A percentile compares a stretch with the other conserved stretches of the same genome.
Evolutionary conservation across 495 filamentous ascomycete species (phyloP).

Genomic region (Penicillium odoratum): DNA sequence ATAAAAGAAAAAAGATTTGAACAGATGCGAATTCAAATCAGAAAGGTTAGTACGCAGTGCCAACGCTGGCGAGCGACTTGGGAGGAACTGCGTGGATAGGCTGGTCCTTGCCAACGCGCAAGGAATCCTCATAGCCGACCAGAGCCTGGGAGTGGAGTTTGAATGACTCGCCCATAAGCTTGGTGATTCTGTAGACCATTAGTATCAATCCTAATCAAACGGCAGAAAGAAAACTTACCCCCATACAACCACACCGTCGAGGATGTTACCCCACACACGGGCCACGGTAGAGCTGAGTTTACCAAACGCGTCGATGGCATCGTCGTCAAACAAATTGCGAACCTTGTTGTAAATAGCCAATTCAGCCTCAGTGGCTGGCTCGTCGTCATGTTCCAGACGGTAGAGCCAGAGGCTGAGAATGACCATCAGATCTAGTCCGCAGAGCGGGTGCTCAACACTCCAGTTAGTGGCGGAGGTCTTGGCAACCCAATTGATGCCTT

Average conservation of each 20-base stretch:
- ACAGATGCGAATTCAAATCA: conserved; percentile 12
- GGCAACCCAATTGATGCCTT: conserved; percentile 97
- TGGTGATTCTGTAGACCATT: conserved; percentile 75
- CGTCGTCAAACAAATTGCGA: conserved; percentile 87
- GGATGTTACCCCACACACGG: conserved; percentile 94
- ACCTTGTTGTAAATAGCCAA: conserved; percentile 94
- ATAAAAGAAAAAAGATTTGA: conserved; percentile 6
- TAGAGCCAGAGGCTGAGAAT: conserved; percentile 98
- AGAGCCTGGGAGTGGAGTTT: conserved; percentile 94
- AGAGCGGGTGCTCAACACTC: conserved; percentile 98
- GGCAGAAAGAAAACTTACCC: conserved; percentile 60
- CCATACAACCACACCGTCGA: conserved; percentile 99
- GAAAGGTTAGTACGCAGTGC: conserved; percentile 45
- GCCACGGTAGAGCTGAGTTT: conserved; percentile 93
- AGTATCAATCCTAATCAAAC: conserved; percentile 35
- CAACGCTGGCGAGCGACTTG: conserved; percentile 48
- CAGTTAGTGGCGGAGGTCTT: conserved; percentile 96
- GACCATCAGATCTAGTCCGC: conserved; percentile 96
- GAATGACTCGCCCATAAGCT: conserved; percentile 97
- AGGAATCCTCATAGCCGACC: conserved; percentile 84
- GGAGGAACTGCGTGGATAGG: conserved; percentile 48
- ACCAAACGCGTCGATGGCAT: conserved; percentile 74
- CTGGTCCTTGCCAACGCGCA: conserved; percentile 48
- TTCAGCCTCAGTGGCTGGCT: conserved; percentile 89
- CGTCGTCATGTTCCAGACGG: conserved; percentile 97